A percentile compares a stretch with the other conserved stretches of the same genome.
These are phyloP conservation scores for Penicillium sp. DNA, from an alignment of 2,329 filamentous ascomycete genomes.

Conservation along the genomic window DNA sequence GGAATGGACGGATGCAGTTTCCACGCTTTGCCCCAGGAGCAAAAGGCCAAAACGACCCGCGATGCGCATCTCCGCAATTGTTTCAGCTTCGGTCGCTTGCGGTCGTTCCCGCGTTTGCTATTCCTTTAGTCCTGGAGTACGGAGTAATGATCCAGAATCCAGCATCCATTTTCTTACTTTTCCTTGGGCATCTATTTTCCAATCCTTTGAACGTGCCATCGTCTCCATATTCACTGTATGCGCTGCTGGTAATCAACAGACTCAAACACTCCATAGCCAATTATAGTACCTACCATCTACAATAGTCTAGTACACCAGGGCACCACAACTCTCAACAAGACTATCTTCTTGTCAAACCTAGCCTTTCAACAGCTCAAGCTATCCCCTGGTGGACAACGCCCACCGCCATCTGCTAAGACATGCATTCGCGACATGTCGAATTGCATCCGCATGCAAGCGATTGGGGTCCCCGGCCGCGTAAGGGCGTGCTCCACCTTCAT, in stretches of 20 bases:
- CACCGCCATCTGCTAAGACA: conserved; percentile 10
- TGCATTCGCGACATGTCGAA: conserved; percentile 14
- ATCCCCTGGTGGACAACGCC: neutral
- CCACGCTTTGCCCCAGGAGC: conserved; percentile 1
- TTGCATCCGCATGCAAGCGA: conserved; percentile 14
- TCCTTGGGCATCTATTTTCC: neutral
- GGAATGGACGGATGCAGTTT: conserved; percentile 29
- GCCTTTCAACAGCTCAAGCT: neutral
- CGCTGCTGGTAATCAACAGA: no score
- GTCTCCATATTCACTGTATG: no score
- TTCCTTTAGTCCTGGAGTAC: neutral
- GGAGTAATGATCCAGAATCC: neutral
- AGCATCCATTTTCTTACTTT: neutral
- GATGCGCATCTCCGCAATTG: neutral
- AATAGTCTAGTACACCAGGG: neutral
- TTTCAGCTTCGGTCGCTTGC: conserved; percentile 3
- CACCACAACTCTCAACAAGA: neutral
- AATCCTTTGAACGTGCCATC: no score
- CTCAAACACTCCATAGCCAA: no score
- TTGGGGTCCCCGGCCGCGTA: conserved; percentile 18
- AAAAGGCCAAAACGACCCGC: neutral
- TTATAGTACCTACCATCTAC: no score
- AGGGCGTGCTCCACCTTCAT: conserved; percentile 23
- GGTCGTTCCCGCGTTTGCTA: neutral
- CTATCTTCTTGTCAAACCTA: neutral